Evolutionary conservation across 306 rosid species (phyloP), one percentile per base, ranked within the genome.

Genomic region (Quercus robur): DNA sequence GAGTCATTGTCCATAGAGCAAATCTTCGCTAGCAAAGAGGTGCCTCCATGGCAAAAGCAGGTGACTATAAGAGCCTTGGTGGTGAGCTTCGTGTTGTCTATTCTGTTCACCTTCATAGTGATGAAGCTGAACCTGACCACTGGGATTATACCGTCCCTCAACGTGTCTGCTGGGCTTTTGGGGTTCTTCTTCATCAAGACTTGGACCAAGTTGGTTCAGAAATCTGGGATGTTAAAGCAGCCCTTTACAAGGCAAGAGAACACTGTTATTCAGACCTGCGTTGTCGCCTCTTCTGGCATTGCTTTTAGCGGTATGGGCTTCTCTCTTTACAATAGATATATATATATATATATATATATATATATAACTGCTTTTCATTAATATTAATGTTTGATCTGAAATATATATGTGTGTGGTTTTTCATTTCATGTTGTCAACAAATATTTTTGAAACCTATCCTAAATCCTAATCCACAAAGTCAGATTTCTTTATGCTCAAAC

Each of bases 101-200:
- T 84, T 38, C 25, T 85, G 64, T 87, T 87, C 77, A 74, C 88
- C 28, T 84, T 87, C 79, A 87, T 87, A 1, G 88, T 87, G 1
- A 87, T 87, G 90, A 87, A 84, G 62, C 72, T 87, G 7, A 84
- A 82, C 11, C 81, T 87, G 5, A 87, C 90, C 3, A 87, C 86
- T 1, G 88, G 88, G 0, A 87, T 87, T 3, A 80, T 84, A 10
- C 90, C 90, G 1, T 82, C 90, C 1, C 55, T 84, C 12, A 87
- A 87, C 74, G 84, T 84, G 2, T 84, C 88, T 0, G 90, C 88
- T 2, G 90, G 90, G 12, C 59, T 87, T 56, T 23, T 87, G 49
- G 90, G 90, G 51, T 87, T 87, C 73, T 84, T 87, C 57, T 84
- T 87, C 44, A 64, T 87, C 4, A 87, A 84, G 79, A 77, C 23